phyloP scores from a whole-genome alignment of 208 protist genomes.

The Trypanosomatidae sp. region DNA sequence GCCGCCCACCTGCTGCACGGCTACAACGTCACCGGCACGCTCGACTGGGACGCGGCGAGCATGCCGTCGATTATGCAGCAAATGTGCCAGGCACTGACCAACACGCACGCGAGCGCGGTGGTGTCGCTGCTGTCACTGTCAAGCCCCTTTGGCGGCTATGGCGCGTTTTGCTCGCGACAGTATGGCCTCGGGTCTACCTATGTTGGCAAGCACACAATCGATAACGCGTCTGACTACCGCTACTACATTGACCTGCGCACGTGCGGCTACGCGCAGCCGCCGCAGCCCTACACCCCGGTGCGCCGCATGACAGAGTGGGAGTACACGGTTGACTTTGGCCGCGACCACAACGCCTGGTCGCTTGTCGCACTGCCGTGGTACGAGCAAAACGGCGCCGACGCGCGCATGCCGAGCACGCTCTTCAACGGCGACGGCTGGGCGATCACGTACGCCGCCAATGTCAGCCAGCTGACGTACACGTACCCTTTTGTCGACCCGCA shows the following conservation, averaged over 20 bases:
- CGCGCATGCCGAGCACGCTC: not conserved
- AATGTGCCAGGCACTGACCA: slow-evolving; percentile 16
- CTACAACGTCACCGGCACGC: slow-evolving; percentile 2
- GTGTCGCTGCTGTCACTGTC: slow-evolving; percentile 16
- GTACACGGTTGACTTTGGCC: slow-evolving; percentile 23
- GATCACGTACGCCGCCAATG: slow-evolving; percentile 4
- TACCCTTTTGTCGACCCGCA: slow-evolving; percentile 36
- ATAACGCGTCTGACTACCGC: slow-evolving; percentile 13
- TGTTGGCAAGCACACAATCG: slow-evolving; percentile 17
- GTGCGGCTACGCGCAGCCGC: slow-evolving; percentile 10
- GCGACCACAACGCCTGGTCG: slow-evolving; percentile 15
- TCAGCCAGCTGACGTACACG: slow-evolving; percentile 34
- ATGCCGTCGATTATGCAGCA: slow-evolving; percentile 34
- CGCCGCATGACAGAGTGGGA: slow-evolving; percentile 19
- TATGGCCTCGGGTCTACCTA: slow-evolving; percentile 10
- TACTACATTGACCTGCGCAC: slow-evolving; percentile 15
- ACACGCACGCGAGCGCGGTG: not conserved
- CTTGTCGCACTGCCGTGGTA: slow-evolving; percentile 26
- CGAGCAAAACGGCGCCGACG: not conserved
- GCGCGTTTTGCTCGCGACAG: slow-evolving; percentile 46
- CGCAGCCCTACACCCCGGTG: slow-evolving; percentile 7
- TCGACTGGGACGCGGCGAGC: slow-evolving; percentile 13
- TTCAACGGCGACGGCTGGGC: slow-evolving; percentile 7
- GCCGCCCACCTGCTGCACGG: slow-evolving; percentile 8
- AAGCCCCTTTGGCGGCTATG: slow-evolving; percentile 36